These are phyloP conservation scores for Polygonum maritimum DNA, from an alignment of 148 eudicot genomes.

Conservation along the genomic window DNA sequence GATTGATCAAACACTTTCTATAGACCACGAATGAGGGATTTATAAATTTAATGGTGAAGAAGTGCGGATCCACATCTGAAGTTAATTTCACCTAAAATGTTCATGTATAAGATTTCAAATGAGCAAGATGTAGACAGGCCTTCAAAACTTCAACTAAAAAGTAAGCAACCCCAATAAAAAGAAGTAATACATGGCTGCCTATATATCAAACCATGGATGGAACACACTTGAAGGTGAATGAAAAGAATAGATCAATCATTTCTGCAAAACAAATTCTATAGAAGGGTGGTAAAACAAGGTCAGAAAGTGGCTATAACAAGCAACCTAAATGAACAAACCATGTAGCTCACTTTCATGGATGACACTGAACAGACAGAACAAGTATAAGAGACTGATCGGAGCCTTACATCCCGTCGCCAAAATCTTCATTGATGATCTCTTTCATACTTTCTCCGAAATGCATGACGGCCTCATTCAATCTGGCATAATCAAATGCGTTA, in stretches of 20 bases:
- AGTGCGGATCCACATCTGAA: neutral
- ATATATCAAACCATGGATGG: neutral
- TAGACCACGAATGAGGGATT: neutral
- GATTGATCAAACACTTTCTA: neutral
- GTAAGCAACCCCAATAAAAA: too few relatives aligned
- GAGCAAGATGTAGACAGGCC: neutral
- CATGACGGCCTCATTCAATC: slow-evolving; percentile 89
- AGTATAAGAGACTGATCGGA: neutral
- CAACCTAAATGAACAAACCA: neutral
- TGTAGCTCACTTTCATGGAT: neutral
- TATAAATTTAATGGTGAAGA: neutral
- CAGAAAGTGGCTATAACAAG: neutral
- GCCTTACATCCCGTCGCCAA: slow-evolving; percentile 96
- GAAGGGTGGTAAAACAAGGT: neutral
- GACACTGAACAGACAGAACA: neutral
- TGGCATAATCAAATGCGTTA: slow-evolving; percentile 16
- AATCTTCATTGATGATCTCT: slow-evolving; percentile 86
- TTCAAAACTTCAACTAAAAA: neutral
- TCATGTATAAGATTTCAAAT: neutral
- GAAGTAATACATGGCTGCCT: neutral
- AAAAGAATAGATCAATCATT: neutral
- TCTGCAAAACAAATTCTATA: neutral
- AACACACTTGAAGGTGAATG: neutral
- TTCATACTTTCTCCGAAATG: slow-evolving; percentile 98
- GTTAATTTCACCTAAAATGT: neutral